These are phyloP conservation scores for Exophiala mesophila DNA, from an alignment of 2,329 filamentous ascomycete genomes.

Conservation along the genomic window DNA sequence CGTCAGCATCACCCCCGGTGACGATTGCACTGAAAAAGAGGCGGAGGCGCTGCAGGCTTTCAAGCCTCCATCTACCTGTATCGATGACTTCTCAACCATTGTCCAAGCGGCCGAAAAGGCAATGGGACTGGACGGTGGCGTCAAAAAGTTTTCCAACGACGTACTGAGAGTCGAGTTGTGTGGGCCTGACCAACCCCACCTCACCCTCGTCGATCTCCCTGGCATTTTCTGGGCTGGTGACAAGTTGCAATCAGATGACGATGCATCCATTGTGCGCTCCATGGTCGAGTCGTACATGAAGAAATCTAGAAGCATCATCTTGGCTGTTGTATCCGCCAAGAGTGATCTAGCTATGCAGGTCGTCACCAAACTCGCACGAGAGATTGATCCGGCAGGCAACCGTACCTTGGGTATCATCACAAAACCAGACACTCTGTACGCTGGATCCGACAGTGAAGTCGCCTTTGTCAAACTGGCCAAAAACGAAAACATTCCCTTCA, in stretches of 20 bases:
- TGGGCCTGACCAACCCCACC: conserved; percentile 54
- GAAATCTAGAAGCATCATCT: conserved; percentile 55
- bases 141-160: conserved; percentile 42
- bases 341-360: conserved; percentile 54
- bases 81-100: conserved; percentile 43
- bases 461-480: conserved; percentile 26
- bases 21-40: conserved; percentile 25
- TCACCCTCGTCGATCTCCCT: conserved; percentile 59
- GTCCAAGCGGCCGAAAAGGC: conserved; percentile 48
- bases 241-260: conserved; percentile 49
- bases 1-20: conserved; percentile 41
- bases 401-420: conserved; percentile 38
- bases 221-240: conserved; percentile 54
- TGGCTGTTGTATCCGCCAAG: conserved; percentile 51
- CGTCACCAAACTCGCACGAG: conserved; percentile 47
- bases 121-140: conserved; percentile 45
- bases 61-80: conserved; percentile 23
- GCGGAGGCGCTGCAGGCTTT: conserved; percentile 18
- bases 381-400: conserved; percentile 29
- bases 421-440: conserved; percentile 32
- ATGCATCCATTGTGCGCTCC: conserved; percentile 49
- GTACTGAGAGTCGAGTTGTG: conserved; percentile 56
- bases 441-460: conserved; percentile 29
- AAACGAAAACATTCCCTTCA: conserved; percentile 32
- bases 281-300: conserved; percentile 51